A percentile compares a stretch with the other conserved stretches of the same genome.
These are phyloP conservation scores for Fraxinus cuspidata DNA, from an alignment of 257 asterid genomes.

Conservation along the genomic window DNA sequence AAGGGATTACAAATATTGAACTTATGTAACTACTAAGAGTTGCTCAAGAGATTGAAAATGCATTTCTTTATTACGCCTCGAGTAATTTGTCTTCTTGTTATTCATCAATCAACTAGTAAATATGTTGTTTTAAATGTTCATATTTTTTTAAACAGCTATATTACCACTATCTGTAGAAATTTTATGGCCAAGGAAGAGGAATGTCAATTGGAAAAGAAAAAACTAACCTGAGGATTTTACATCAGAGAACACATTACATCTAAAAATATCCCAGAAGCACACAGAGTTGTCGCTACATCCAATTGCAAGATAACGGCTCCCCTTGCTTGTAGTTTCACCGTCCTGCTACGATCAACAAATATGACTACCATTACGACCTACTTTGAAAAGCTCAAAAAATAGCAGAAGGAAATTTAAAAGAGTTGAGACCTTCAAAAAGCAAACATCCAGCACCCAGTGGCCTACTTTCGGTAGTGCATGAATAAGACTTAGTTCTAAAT, in stretches of 20 bases:
- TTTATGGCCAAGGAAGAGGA: conserved; percentile 12
- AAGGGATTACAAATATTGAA: not conserved
- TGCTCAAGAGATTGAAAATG: not conserved
- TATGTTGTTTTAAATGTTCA: not conserved
- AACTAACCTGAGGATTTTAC: conserved; percentile 67
- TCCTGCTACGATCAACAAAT: conserved; percentile 37
- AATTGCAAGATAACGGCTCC: conserved; percentile 52
- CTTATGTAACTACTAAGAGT: conserved; percentile 1
- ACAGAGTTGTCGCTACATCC: conserved; percentile 89
- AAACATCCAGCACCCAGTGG: conserved; percentile 91
- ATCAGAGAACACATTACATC: conserved; percentile 44
- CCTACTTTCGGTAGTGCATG: conserved; percentile 61
- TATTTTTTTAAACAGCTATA: conserved; percentile 3
- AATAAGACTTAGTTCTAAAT: conserved; percentile 42
- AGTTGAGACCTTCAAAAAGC: conserved; percentile 61
- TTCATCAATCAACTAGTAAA: conserved; percentile 16
- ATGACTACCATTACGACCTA: conserved; percentile 12
- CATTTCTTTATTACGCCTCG: not conserved
- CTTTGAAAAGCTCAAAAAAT: not conserved
- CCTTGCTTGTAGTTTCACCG: conserved; percentile 39
- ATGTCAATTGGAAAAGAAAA: not conserved
- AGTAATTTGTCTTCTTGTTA: not conserved
- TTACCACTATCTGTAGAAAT: not conserved
- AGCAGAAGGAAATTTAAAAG: not conserved
- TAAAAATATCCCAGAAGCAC: conserved; percentile 66